Evolutionary conservation across 345 rosid species (phyloP).

Genomic region (Syzygium grande): DNA sequence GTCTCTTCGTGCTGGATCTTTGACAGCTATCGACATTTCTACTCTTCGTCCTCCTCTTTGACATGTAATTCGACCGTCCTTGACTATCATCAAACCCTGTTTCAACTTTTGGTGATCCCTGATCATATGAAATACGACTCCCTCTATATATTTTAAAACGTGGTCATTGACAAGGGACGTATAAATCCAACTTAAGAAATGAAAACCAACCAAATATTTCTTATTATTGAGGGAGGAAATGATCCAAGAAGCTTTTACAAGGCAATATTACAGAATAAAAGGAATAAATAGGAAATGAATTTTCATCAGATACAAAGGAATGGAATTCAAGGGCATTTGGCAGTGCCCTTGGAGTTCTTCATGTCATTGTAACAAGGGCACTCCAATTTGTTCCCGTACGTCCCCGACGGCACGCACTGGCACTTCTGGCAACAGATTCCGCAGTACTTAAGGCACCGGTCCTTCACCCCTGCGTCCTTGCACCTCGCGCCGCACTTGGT

Average conservation of each 20-base stretch:
- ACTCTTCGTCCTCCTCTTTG: not conserved
- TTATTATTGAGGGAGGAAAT: not conserved
- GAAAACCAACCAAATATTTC: not conserved
- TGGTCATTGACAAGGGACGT: not conserved
- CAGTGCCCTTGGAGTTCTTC: slow-evolving; percentile 36
- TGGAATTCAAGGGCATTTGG: slow-evolving; percentile 55
- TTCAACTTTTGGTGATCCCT: not conserved
- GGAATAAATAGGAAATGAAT: not conserved
- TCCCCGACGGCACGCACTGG: slow-evolving; percentile 84
- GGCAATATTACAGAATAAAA: not conserved
- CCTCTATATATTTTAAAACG: not conserved
- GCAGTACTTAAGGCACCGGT: slow-evolving; percentile 71
- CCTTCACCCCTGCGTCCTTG: slow-evolving; percentile 34
- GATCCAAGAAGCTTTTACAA: not conserved
- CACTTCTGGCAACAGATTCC: slow-evolving; percentile 60
- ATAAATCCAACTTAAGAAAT: not conserved
- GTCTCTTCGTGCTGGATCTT: not conserved
- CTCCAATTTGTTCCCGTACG: slow-evolving; percentile 57
- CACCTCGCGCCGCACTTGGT: slow-evolving; percentile 48
- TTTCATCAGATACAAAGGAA: not conserved
- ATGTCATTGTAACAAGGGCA: slow-evolving; percentile 65
- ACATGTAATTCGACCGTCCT: not conserved
- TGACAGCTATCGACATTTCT: not conserved
- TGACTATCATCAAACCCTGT: not conserved
- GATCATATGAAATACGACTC: not conserved